phyloP scores from a whole-genome alignment of 257 asterid genomes.

The Scutellaria minor region DNA sequence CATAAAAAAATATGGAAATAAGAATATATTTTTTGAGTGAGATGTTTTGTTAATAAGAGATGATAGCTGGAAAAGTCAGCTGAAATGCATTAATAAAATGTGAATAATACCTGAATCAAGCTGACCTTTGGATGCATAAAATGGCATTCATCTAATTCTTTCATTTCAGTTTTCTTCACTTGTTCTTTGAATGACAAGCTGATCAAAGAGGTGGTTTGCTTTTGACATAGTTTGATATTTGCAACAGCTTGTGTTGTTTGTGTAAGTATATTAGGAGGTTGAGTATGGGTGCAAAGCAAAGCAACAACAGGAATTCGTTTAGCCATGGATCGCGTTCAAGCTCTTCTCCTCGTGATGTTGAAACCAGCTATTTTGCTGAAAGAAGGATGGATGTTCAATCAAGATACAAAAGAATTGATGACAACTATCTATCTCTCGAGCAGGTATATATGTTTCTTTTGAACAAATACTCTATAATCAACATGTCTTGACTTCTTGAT shows the following conservation, averaged over 20 bases:
- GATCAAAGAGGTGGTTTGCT: constrained; percentile 9
- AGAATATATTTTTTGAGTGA: constrained; percentile 26
- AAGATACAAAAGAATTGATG: constrained; percentile 58
- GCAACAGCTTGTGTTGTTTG: background rate
- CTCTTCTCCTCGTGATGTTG: constrained; percentile 35
- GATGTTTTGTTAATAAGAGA: constrained; percentile 15
- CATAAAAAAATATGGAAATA: background rate
- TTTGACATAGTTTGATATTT: background rate
- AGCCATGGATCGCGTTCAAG: constrained; percentile 26
- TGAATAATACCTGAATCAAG: background rate
- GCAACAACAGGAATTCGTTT: constrained; percentile 15
- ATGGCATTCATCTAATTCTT: background rate
- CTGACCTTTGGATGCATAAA: constrained; percentile 27
- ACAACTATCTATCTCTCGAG: constrained; percentile 62
- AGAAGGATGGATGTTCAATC: constrained; percentile 38
- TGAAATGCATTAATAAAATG: constrained; percentile 17
- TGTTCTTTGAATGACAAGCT: background rate
- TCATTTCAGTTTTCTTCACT: constrained; percentile 18
- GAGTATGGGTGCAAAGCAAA: constrained; percentile 48
- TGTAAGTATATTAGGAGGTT: background rate
- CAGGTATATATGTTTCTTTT: constrained; percentile 49
- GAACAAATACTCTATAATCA: background rate
- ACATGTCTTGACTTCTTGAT: background rate
- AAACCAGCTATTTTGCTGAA: constrained; percentile 21
- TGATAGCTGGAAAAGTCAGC: constrained; percentile 38